These are phyloP conservation scores for Cladobotryum protrusum DNA, from an alignment of 2,329 filamentous ascomycete species.

Conservation along the genomic window DNA sequence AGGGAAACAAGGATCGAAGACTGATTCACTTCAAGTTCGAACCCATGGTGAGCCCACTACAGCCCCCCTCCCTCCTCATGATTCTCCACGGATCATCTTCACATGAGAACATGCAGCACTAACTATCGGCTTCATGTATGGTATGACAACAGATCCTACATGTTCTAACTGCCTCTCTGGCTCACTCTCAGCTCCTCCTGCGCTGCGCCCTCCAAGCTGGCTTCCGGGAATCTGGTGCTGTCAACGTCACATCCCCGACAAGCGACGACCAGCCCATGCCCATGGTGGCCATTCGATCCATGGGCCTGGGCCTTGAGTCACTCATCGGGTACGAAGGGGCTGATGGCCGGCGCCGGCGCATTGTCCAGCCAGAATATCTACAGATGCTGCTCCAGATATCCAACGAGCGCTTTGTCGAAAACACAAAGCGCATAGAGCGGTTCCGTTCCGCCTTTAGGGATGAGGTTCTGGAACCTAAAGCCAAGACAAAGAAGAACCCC, in stretches of 20 bases:
- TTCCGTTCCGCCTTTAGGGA: slow-evolving; percentile 50
- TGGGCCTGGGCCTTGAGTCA: slow-evolving; percentile 75
- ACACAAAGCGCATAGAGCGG: slow-evolving; percentile 58
- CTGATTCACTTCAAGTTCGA: slow-evolving; percentile 87
- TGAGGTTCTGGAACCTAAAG: slow-evolving; percentile 21
- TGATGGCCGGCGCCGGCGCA: slow-evolving; percentile 32
- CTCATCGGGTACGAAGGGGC: slow-evolving; percentile 56
- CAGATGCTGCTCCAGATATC: slow-evolving; percentile 59
- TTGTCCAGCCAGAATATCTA: slow-evolving; percentile 65
- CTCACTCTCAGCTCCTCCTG: slow-evolving; percentile 69
- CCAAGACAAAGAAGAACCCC: slow-evolving; percentile 19
- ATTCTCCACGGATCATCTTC: slow-evolving; percentile 1
- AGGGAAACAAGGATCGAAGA: slow-evolving; percentile 28
- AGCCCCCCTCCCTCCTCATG: neutral
- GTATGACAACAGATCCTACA: slow-evolving; percentile 71
- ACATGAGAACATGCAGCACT: neutral
- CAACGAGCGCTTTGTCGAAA: slow-evolving; percentile 69
- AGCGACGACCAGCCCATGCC: slow-evolving; percentile 43
- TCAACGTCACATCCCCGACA: slow-evolving; percentile 49
- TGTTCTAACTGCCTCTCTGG: slow-evolving; percentile 67
- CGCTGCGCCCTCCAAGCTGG: slow-evolving; percentile 72
- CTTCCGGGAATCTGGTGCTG: slow-evolving; percentile 83
- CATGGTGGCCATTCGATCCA: slow-evolving; percentile 79
- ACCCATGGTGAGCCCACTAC: slow-evolving; percentile 66
- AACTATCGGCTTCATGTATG: neutral